These are phyloP conservation scores for Elsinoe necatrix DNA, from an alignment of 2,329 filamentous ascomycete species.

Conservation along the genomic window DNA sequence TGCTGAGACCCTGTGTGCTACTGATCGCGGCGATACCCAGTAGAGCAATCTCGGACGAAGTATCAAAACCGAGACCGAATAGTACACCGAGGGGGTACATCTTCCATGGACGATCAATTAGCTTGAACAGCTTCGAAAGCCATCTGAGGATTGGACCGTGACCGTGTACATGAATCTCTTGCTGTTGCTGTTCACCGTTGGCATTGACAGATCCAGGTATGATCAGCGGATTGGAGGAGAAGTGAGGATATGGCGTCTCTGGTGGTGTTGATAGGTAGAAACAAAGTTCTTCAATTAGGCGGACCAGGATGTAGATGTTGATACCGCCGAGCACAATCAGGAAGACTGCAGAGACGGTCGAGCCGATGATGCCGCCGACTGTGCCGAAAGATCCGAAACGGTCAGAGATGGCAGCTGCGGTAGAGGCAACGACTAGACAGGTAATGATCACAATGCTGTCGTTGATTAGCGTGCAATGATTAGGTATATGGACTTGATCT, in stretches of 20 bases:
- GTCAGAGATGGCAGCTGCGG: conserved; percentile 70
- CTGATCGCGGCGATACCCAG: conserved; percentile 85
- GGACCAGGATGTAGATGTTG: conserved; percentile 78
- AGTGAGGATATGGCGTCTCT: conserved; percentile 16
- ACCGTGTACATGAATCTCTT: conserved; percentile 61
- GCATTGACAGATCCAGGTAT: conserved; percentile 17
- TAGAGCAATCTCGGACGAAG: conserved; percentile 85
- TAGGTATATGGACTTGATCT: conserved; percentile 13
- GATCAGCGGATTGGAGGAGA: conserved; percentile 18
- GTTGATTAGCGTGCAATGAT: background rate
- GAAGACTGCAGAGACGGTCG: conserved; percentile 74
- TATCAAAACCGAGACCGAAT: conserved; percentile 88
- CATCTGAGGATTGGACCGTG: conserved; percentile 65
- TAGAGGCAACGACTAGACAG: conserved; percentile 84
- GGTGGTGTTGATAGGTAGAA: conserved; percentile 45
- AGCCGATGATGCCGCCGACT: conserved; percentile 83
- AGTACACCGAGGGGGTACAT: conserved; percentile 88
- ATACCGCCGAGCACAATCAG: conserved; percentile 72
- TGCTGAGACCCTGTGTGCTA: conserved; percentile 72
- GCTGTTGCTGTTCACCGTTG: conserved; percentile 13
- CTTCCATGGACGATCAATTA: conserved; percentile 76
- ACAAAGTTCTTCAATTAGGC: conserved; percentile 61
- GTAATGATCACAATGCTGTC: conserved; percentile 71
- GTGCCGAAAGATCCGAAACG: conserved; percentile 72
- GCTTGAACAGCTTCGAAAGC: conserved; percentile 66